Evolutionary conservation across 176 grass and related monocot species (phyloP).

Genomic region (Carex kokanica): DNA sequence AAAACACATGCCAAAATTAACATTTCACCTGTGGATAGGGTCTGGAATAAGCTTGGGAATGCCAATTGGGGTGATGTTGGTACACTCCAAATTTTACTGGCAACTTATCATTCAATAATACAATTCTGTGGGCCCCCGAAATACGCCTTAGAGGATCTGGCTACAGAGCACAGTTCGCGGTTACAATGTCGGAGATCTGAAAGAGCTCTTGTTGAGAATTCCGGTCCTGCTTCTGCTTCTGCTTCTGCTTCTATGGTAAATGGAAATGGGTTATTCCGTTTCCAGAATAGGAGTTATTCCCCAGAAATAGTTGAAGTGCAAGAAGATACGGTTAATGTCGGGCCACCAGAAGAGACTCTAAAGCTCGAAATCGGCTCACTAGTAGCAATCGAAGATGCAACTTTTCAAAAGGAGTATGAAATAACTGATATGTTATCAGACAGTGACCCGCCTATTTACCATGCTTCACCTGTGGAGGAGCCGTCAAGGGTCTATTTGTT

Average conservation of each 20-base stretch:
- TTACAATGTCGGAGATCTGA: constrained; percentile 86
- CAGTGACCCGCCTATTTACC: constrained; percentile 68
- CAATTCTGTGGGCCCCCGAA: constrained; percentile 77
- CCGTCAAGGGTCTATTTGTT: constrained; percentile 55
- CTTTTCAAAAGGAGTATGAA: constrained; percentile 65
- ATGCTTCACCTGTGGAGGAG: constrained; percentile 61
- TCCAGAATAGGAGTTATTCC: too few relatives aligned
- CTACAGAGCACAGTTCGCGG: constrained; percentile 80
- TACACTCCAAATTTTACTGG: constrained; percentile 75
- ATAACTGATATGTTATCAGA: constrained; percentile 66
- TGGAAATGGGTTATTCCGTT: constrained; percentile 62
- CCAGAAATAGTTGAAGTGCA: constrained; percentile 91
- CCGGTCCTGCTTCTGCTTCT: not conserved
- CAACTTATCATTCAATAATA: constrained; percentile 79
- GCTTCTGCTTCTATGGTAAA: constrained; percentile 38
- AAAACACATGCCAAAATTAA: constrained; percentile 63
- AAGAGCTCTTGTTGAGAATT: constrained; percentile 68
- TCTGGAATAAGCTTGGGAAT: constrained; percentile 99
- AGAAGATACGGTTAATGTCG: constrained; percentile 37
- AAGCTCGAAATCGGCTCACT: constrained; percentile 77
- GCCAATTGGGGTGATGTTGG: constrained; percentile 94
- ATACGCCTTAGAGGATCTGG: constrained; percentile 71
- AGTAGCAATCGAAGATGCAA: constrained; percentile 72
- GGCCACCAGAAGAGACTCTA: constrained; percentile 53
- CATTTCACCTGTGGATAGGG: constrained; percentile 69